These are phyloP conservation scores for Skeletonema costatum DNA, from an alignment of 108 stramenopile species.

Conservation along the genomic window DNA sequence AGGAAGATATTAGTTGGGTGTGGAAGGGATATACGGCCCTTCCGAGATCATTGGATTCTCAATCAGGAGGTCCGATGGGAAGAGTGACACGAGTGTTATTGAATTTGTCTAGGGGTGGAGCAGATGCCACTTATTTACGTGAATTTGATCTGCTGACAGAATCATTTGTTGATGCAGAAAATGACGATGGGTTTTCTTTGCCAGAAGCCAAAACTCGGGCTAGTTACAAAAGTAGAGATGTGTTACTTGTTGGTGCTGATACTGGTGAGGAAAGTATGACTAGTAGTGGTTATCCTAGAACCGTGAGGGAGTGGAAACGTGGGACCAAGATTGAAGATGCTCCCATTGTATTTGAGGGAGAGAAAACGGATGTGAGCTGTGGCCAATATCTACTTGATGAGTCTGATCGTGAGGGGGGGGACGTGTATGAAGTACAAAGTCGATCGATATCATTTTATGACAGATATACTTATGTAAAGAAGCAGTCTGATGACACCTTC, in stretches of 20 bases:
- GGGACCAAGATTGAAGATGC: conserved; percentile 88
- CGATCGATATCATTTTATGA: conserved; percentile 89
- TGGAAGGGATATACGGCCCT: conserved; percentile 77
- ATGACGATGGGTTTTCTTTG: conserved; percentile 51
- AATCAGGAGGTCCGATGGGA: conserved; percentile 36
- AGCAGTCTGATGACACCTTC: conserved; percentile 49
- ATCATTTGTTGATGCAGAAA: conserved; percentile 69
- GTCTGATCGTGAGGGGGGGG: conserved; percentile 65
- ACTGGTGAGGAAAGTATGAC: conserved; percentile 68
- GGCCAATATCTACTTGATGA: conserved; percentile 71
- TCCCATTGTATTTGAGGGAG: conserved; percentile 86
- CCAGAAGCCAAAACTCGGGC: conserved; percentile 83
- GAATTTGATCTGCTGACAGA: conserved; percentile 86
- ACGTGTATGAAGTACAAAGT: conserved; percentile 68
- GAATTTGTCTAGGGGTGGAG: conserved; percentile 83
- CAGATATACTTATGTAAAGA: conserved; percentile 59
- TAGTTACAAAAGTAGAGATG: conserved; percentile 50
- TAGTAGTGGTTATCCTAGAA: conserved; percentile 90
- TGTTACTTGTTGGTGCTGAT: conserved; percentile 70
- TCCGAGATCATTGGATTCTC: conserved; percentile 61
- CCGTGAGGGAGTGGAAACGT: conserved; percentile 86
- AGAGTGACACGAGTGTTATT: conserved; percentile 68
- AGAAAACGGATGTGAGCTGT: conserved; percentile 82
- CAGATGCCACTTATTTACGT: conserved; percentile 86
- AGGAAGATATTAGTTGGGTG: conserved; percentile 85